Evolutionary conservation across 768 basidiomycete species (phyloP), one percentile per base, ranked within the genome.

Genomic region (Arthromyces matolae): DNA sequence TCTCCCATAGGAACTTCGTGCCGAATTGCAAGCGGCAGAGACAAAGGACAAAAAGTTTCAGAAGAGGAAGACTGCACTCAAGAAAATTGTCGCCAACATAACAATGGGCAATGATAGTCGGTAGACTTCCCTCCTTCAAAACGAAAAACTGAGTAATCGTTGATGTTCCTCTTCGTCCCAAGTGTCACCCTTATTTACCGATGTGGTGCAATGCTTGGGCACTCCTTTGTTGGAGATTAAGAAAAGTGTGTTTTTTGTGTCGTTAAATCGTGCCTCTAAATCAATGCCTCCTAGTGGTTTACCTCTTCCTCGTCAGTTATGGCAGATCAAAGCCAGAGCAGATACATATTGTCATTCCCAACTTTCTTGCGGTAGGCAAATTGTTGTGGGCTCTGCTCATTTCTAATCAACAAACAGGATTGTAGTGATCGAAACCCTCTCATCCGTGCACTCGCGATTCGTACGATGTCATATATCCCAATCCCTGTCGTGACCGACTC

Each of bases 91-190:
- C 10, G 96, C 96, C 33, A 97, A 97, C 67, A 98, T 98, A 67
- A 99, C 96, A 3, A 98, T 99, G 94, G 96, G 96, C 35, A 96
- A 93, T 63, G 94, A 98, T 69, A 94, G 95, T 96, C 64, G 70
- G 93, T 82, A 64, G 57, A 57, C 57, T 53, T 61, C 58, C 49
- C 50, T 50, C 58, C 28, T 46, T 54, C 44, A 51, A 53, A 31
- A 42, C 40, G 43, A 51, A 55, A 52, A 52, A 49, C 55, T 52
- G 36, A 46, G 55, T 50, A 55, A 53, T 54, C 38, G 50, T 54
- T 58, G 42, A 57, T 52, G 45, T 45, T 20, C 32, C 23, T 29
- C 47, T 31, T 45, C 27, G 42, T 49, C 45, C 47, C 42, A 55
- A 95, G 91, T 96, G 92, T 94, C 93, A 20, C 80, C 91, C 24